Percentiles rank a stretch among this genome's conserved stretches.
These are phyloP conservation scores for Macadamia integrifolia DNA, from an alignment of 164 flowering plant genomes.

Conservation along the genomic window DNA sequence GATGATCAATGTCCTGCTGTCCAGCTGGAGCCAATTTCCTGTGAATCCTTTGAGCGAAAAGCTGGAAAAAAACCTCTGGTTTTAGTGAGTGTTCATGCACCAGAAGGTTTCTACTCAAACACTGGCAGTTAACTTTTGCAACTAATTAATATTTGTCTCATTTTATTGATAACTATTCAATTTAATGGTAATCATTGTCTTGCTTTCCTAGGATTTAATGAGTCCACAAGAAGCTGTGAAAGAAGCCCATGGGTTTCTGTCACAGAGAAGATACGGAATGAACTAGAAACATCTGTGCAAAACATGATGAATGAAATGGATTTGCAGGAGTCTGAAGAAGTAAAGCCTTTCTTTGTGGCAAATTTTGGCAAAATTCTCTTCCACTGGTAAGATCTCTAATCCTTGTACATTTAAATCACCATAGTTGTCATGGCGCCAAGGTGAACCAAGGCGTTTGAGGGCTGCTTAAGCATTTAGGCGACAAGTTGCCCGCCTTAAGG, in stretches of 20 bases:
- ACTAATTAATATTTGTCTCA: not conserved
- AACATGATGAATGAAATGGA: constrained; percentile 22
- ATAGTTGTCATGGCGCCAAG: no score
- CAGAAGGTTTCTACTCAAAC: constrained; percentile 21
- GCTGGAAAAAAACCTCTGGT: constrained; percentile 28
- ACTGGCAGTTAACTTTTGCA: not conserved
- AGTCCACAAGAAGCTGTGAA: not conserved
- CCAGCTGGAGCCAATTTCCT: constrained; percentile 28
- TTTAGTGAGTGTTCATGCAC: constrained; percentile 13
- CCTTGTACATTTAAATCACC: no score
- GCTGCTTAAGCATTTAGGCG: no score
- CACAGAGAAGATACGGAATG: constrained; percentile 23
- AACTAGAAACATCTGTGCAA: constrained; percentile 28
- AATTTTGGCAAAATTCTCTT: constrained; percentile 39
- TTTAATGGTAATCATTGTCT: constrained; percentile 2
- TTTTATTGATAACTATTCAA: not conserved
- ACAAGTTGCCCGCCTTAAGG: no score
- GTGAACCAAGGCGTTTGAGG: no score
- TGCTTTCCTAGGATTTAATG: constrained; percentile 14
- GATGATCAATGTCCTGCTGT: constrained; percentile 27
- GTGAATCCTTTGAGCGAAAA: constrained; percentile 23
- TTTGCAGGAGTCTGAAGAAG: constrained; percentile 8
- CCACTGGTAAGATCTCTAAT: constrained; percentile 21
- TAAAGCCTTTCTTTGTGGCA: constrained; percentile 36
- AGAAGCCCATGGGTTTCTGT: constrained; percentile 26